Base-by-base conservation (phyloP, 2,329 filamentous ascomycete genomes). In the Neofusicoccum umdonicola region DNA sequence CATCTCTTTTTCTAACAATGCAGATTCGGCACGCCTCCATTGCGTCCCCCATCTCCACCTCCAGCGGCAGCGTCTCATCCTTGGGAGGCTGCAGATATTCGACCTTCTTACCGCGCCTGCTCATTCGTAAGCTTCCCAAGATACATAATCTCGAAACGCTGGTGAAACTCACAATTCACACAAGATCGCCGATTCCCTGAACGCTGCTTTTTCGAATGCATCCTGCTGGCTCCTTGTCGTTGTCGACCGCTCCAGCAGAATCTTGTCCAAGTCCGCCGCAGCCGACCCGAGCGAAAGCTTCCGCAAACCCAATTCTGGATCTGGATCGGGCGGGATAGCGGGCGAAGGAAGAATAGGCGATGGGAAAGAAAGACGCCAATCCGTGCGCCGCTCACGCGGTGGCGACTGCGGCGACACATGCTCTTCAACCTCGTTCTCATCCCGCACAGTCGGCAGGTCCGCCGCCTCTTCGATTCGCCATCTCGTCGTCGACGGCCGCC, bases 1-100 rank as follows among this genome's bases (percentile, higher is more conserved):
- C 73, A 41, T 81, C 76, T 19, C 78, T 74, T 70, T 80, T 80
- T 1, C 79, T 75, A 8, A 83, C 77, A 0, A 82, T 74, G 15
- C 71, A 73, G 22, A 83, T 76, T 0, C 80, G 77, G 39, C 75
- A 80, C 4, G 76, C 71, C 4, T 73, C 69, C 44, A 75, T 77
- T 2, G 74, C 77, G 57, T 71, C 68, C 0, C 76, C 71, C 76
- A 82, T 79, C 48, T 80, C 76, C 12, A 78, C 74, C 39, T 79
- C 78, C 66, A 71, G 71, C 2, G 73, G 69, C 69, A 77, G 51
- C 63, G 27, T 69, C 45, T 77, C 74, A 27, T 76, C 68, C 1
- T 76, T 73, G 5, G 77, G 71, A 34, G 71, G 70, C 39, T 77
- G 75, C 0, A 78, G 76, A 62, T 78, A 81, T 66, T 83, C 79